Base-by-base conservation (phyloP, 2,329 filamentous ascomycete species). In the Exophiala sideris region DNA sequence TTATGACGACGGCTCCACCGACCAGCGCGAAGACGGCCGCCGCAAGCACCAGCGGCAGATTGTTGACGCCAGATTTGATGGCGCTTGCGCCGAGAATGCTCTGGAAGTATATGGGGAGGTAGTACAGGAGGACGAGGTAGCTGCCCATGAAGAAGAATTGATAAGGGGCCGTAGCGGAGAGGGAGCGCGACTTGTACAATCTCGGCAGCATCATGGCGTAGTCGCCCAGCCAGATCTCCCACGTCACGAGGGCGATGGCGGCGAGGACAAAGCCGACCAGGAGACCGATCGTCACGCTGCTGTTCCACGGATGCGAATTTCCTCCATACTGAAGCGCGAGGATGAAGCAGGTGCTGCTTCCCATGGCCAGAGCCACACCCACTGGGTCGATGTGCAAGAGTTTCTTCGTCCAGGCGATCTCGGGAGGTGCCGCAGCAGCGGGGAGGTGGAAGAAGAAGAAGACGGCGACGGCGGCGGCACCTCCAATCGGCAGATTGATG, bases 291-390 rank as follows among this genome's bases (percentile, higher is more conserved):
- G 81, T 71, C 20, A 67, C 70, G 10, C 72, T 66, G 66, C 71
- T 73, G 54, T 65, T 70, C 81, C 80, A 84, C 3, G 79, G 48
- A 52, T 79, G 77, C 20, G 75, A 65, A 38, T 74, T 70, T 7
- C 81, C 81, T 11, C 80, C 81, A 76, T 78, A 84, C 61, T 83
- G 76, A 36, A 84, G 69, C 7, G 79, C 80, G 3, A 84, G 71
- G 5, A 84, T 67, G 10, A 83, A 69, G 60, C 75, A 78, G 56
- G 82, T 66, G 41, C 82, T 72, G 35, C 75, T 73, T 1, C 80
- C 77, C 24, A 81, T 71, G 61, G 82, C 74, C 53, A 80, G 67
- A 16, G 66, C 65, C 2, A 76, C 75, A 24, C 80, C 80, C 7
- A 73, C 42, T 8, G 79, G 65, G 61, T 83, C 80, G 41, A 83